Percentiles rank a stretch among this genome's conserved stretches.
These are phyloP conservation scores for Keithomyces neogunnii DNA, from an alignment of 2,329 filamentous ascomycete species.

Conservation along the genomic window DNA sequence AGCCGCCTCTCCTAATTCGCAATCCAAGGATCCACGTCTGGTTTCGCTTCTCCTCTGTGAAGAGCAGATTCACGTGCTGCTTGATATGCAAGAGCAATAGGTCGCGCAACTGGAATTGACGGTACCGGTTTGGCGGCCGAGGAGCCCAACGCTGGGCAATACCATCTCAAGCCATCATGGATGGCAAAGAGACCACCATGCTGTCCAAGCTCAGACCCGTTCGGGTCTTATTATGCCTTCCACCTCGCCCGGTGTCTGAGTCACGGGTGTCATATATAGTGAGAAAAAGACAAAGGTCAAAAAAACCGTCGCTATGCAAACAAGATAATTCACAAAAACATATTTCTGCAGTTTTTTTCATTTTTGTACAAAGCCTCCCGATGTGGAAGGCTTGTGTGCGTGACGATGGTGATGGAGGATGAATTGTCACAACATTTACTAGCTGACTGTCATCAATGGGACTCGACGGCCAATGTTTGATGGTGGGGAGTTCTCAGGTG, in stretches of 20 bases:
- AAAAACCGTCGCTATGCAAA: constrained; percentile 30
- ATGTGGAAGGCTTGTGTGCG: neutral
- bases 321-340: constrained; percentile 18
- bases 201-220: neutral
- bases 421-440: constrained; percentile 4
- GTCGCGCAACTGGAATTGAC: too few relatives aligned
- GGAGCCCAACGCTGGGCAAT: too few relatives aligned
- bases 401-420: neutral
- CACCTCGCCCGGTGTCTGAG: neutral
- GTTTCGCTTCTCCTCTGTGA: neutral
- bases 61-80: neutral
- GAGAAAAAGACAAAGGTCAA: constrained; percentile 11
- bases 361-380: constrained; percentile 15
- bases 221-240: neutral
- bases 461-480: constrained; percentile 43
- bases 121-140: too few relatives aligned
- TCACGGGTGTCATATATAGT: constrained; percentile 7
- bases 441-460: constrained; percentile 59
- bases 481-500: constrained; percentile 44
- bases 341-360: constrained; percentile 10
- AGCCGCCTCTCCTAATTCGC: neutral
- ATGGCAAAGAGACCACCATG: neutral
- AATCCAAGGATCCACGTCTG: neutral
- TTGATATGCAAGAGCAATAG: neutral
- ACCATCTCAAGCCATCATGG: neutral